Evolutionary conservation across 345 rosid species (phyloP).

Genomic region (Dipteronia sinensis): DNA sequence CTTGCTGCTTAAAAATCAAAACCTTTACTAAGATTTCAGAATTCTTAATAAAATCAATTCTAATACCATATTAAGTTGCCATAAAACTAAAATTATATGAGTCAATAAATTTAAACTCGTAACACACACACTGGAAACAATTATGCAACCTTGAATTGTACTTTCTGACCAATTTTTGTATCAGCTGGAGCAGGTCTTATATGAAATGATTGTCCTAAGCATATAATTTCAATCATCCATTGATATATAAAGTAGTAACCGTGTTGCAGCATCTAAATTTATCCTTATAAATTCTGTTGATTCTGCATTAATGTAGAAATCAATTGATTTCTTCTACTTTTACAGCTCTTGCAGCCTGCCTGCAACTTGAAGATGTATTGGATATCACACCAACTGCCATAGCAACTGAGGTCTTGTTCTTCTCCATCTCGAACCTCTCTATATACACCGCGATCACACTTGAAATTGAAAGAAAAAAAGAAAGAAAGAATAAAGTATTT

Average conservation of each 20-base stretch:
- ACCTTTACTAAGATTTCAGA: too few species aligned
- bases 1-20: neutral
- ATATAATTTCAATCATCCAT: neutral
- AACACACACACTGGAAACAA: neutral
- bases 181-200: neutral
- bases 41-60: neutral
- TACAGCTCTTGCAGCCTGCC: slow-evolving; percentile 35
- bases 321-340: neutral
- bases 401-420: slow-evolving; percentile 41
- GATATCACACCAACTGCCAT: slow-evolving; percentile 41
- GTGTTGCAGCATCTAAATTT: neutral
- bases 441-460: neutral
- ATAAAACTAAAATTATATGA: too few species aligned
- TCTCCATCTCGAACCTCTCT: neutral
- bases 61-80: too few species aligned
- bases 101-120: neutral
- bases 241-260: neutral
- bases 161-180: neutral
- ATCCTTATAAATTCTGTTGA: neutral
- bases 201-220: neutral
- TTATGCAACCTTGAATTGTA: neutral
- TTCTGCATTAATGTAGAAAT: neutral
- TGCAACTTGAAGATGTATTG: slow-evolving; percentile 34
- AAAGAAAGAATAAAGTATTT: too few species aligned
- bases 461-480: neutral